Base-by-base conservation (phyloP, 177 flowering plant genomes). In the Vitis hybrid region DNA sequence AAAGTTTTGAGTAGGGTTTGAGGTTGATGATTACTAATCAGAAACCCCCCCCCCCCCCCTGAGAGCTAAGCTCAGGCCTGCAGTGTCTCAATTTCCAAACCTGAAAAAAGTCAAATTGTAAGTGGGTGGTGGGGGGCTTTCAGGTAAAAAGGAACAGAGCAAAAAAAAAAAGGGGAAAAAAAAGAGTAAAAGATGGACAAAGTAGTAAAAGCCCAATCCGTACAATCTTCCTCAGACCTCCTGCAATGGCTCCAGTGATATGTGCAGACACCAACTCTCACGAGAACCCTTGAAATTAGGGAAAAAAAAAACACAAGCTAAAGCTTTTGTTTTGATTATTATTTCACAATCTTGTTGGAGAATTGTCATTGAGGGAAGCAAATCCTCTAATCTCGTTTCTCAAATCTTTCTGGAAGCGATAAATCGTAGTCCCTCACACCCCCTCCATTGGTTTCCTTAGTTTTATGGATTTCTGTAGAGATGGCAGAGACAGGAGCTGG, bases 381-480 rank as follows among this genome's bases (percentile, higher is more conserved):
- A 41, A 41, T 41, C 9, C 48, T 41, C 9, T 41, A 41, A 41
- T 41, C 9, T 41, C 5, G 48, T 41, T 41, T 41, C 9, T 41
- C 9, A 41, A 41, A 41, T 41, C 48, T 41, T 41, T 6, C 48
- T 41, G 48, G 48, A 41, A 41, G 48, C 48, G 9, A 41, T 41
- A 41, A 41, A 41, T 41, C 8, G 48, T 6, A 41, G 48, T 41
- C 0, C 0, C 60, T 55, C 58, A 55, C 52, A 60, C 73, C 27
- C 69, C 15, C 58, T 56, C 24, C 55, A 6, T 9, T 41, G 48
- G 48, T 41, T 41, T 27, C 49, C 63, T 79, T 78, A 79, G 78
- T 79, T 84, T 86, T 88, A 85, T 86, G 82, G 86, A 77, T 85
- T 86, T 88, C 87, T 80, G 92, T 77, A 81, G 82, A 66, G 75